These are phyloP conservation scores for Moniliophthora roreri DNA, from an alignment of 1,284 basidiomycete genomes.

Conservation along the genomic window DNA sequence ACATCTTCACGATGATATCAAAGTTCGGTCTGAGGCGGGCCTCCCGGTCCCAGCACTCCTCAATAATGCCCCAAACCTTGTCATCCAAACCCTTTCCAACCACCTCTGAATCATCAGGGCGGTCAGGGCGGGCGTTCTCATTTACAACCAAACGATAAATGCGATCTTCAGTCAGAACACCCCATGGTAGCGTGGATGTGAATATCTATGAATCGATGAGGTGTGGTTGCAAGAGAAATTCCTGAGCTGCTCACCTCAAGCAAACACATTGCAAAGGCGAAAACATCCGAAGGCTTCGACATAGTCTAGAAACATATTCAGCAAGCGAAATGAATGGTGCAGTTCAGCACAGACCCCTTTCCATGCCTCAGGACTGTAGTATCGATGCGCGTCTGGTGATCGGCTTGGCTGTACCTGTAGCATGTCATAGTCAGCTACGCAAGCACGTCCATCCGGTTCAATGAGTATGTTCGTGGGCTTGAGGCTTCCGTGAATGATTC, in stretches of 20 bases:
- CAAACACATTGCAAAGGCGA: conserved; percentile 24
- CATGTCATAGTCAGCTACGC: conserved; percentile 25
- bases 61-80: conserved; percentile 24
- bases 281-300: conserved; percentile 24
- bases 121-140: conserved; percentile 23
- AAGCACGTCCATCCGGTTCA: conserved; percentile 17
- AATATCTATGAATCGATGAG: conserved; percentile 18
- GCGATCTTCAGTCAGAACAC: conserved; percentile 22
- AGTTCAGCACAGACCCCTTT: conserved; percentile 24
- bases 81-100: conserved; percentile 17
- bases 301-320: conserved; percentile 15
- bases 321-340: neutral
- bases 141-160: conserved; percentile 25
- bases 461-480: conserved; percentile 24
- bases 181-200: conserved; percentile 24
- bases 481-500: conserved; percentile 22
- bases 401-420: conserved; percentile 19
- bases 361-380: conserved; percentile 28
- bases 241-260: conserved; percentile 17
- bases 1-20: conserved; percentile 16
- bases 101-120: conserved; percentile 19
- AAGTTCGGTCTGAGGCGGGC: conserved; percentile 22
- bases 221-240: neutral
- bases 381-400: conserved; percentile 21
- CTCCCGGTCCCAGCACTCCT: conserved; percentile 25